Base-by-base conservation (phyloP, 768 basidiomycete genomes). In the Suillus occidentalis region DNA sequence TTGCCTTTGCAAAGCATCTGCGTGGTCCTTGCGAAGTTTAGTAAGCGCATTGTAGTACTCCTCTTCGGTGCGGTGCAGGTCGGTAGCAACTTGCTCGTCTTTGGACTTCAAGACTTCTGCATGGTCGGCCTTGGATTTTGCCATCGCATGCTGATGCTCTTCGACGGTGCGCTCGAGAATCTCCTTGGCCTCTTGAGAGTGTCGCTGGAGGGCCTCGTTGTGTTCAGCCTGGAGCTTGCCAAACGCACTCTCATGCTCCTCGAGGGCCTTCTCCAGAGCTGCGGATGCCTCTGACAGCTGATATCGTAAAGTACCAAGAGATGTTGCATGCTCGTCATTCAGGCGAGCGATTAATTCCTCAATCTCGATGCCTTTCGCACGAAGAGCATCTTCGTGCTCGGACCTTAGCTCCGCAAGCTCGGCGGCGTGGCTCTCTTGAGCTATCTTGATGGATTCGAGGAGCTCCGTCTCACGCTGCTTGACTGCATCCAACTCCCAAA, bases 11-110 rank as follows among this genome's bases (percentile, higher is more conserved):
- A 94, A 78, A 31, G 85, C 81, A 66, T 87, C 85, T 4, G 85
- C 82, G 69, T 95, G 92, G 71, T 92, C 89, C 16, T 73, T 80
- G 50, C 92, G 89, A 57, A 94, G 84, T 69, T 90, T 91, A 16
- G 87, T 90, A 49, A 95, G 79, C 25, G 87, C 87, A 64, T 92
- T 88, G 73, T 93, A 92, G 70, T 92, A 93, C 72, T 93, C 89
- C 70, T 89, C 91, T 71, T 91, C 90, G 7, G 89, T 92, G 60
- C 82, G 84, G 66, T 87, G 86, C 16, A 92, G 82, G 47, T 81
- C 78, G 14, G 82, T 78, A 7, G 86, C 81, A 34, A 85, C 76
- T 66, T 85, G 82, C 13, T 86, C 87, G 50, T 89, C 88, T 73
- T 86, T 87, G 73, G 82, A 80, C 75, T 87, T 89, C 65, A 88